These are phyloP conservation scores for Mycena galopus DNA, from an alignment of 768 basidiomycete genomes.

Conservation along the genomic window DNA sequence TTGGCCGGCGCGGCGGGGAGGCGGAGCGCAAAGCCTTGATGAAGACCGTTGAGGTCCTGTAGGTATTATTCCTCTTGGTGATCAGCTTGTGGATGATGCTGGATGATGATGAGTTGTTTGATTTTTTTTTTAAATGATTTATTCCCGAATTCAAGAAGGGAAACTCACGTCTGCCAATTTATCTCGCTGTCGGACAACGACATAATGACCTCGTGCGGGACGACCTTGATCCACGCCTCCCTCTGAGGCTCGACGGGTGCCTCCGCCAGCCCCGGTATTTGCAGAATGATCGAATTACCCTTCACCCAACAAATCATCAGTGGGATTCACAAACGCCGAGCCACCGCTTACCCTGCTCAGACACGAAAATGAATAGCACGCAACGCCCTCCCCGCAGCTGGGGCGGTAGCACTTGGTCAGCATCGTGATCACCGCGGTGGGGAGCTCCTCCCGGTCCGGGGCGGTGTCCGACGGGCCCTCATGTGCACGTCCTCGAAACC, in stretches of 20 bases:
- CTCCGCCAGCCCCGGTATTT: slow-evolving; percentile 47
- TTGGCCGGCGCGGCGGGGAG: slow-evolving; percentile 59
- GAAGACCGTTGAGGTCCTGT: slow-evolving; percentile 84
- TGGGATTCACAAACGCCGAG: neutral
- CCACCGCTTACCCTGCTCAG: slow-evolving; percentile 61
- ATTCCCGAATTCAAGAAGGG: neutral
- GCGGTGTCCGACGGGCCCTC: slow-evolving; percentile 72
- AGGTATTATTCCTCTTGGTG: slow-evolving; percentile 88
- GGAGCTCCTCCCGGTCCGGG: slow-evolving; percentile 76
- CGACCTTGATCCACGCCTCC: slow-evolving; percentile 61
- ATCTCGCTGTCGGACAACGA: slow-evolving; percentile 83
- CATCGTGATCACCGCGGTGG: slow-evolving; percentile 91
- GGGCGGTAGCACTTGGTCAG: slow-evolving; percentile 93
- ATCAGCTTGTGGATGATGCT: slow-evolving; percentile 90
- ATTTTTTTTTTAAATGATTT: neutral
- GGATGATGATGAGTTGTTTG: neutral
- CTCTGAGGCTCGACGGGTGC: slow-evolving; percentile 45
- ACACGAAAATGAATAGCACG: slow-evolving; percentile 89
- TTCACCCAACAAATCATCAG: slow-evolving; percentile 33
- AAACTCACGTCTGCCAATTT: slow-evolving; percentile 77
- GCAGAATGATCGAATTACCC: slow-evolving; percentile 48
- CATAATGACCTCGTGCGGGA: slow-evolving; percentile 53
- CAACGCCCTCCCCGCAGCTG: slow-evolving; percentile 81
- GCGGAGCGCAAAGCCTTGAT: slow-evolving; percentile 63
- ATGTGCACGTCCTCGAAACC: slow-evolving; percentile 88